A percentile compares a stretch with the other conserved stretches of the same genome.
These are phyloP conservation scores for Eucalyptus cloeziana DNA, from an alignment of 345 rosid species.

Conservation along the genomic window DNA sequence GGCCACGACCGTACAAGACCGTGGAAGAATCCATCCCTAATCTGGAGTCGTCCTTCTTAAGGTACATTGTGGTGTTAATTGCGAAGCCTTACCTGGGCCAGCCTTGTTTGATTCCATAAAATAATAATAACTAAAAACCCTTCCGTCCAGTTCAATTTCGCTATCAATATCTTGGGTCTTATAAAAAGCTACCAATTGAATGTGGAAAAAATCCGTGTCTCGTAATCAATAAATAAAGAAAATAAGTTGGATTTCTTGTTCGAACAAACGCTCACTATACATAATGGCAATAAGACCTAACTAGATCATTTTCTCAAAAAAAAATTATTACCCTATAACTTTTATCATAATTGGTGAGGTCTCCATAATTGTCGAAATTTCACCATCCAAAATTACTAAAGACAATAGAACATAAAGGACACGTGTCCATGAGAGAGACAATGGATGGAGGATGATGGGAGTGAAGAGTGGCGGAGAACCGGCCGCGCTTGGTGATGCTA, in stretches of 20 bases:
- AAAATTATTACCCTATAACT: neutral
- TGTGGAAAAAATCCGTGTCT: neutral
- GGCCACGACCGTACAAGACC: neutral
- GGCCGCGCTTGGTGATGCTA: rapidly evolving
- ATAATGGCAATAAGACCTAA: neutral
- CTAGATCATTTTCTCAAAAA: too few species aligned
- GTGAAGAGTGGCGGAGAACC: neutral
- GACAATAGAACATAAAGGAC: neutral
- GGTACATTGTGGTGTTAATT: neutral
- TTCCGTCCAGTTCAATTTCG: neutral
- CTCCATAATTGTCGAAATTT: rapidly evolving
- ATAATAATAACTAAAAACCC: neutral
- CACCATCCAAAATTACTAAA: rapidly evolving
- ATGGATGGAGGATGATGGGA: neutral
- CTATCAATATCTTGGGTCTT: neutral
- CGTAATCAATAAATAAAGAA: neutral
- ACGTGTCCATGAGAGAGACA: neutral
- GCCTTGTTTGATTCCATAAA: neutral
- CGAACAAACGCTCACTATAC: neutral
- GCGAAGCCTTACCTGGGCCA: neutral
- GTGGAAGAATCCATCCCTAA: neutral
- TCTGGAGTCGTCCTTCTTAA: neutral
- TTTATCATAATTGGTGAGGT: neutral
- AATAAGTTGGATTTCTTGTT: neutral
- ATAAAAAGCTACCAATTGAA: neutral